phyloP scores from a whole-genome alignment of 108 stramenopile genomes.

The Nitzschia sp. region DNA sequence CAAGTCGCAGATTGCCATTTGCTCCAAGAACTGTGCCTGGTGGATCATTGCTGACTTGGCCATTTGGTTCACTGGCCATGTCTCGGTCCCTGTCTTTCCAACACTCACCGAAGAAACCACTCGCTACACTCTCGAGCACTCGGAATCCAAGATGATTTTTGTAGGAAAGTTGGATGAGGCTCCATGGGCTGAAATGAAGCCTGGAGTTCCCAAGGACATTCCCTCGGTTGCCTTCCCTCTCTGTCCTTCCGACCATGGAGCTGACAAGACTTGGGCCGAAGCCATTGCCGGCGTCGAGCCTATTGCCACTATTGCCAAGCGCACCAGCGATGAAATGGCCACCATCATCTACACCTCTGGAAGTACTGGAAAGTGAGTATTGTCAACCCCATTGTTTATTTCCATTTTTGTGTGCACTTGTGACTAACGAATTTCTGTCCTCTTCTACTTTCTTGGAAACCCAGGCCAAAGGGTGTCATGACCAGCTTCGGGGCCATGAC shows the following conservation, averaged over 20 bases:
- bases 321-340: conserved; percentile 70
- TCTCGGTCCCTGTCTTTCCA: conserved; percentile 67
- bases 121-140: conserved; percentile 70
- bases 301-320: conserved; percentile 38
- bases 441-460: neutral
- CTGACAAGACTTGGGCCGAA: conserved; percentile 58
- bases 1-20: conserved; percentile 70
- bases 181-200: conserved; percentile 76
- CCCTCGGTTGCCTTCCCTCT: conserved; percentile 64
- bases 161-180: conserved; percentile 75
- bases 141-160: conserved; percentile 72
- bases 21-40: conserved; percentile 74
- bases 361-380: conserved; percentile 67
- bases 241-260: conserved; percentile 46
- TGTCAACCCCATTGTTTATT: neutral
- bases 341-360: conserved; percentile 83
- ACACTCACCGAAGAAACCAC: conserved; percentile 71
- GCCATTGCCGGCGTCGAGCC: conserved; percentile 39
- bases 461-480: conserved; percentile 82
- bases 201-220: conserved; percentile 57
- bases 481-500: conserved; percentile 61
- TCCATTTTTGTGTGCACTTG: too few species aligned
- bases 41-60: conserved; percentile 82
- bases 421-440: neutral
- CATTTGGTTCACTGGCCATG: conserved; percentile 71